Percentiles rank a stretch among this genome's conserved stretches.
These are phyloP conservation scores for Yamadazyma triangularis DNA, from an alignment of 1,139 yeast species.

Conservation along the genomic window DNA sequence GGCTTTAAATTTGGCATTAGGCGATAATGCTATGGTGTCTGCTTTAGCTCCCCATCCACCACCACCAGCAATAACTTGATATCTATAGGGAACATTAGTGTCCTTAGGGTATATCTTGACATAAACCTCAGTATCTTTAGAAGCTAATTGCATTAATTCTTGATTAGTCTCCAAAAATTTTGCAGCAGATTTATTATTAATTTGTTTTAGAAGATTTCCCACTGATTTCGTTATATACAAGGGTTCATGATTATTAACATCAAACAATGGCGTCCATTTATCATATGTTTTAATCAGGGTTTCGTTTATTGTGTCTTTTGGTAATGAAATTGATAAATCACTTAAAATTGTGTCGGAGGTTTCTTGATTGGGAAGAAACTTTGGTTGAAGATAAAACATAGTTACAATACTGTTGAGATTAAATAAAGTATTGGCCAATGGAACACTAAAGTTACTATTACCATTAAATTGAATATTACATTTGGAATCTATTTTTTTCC, in stretches of 20 bases:
- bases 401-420: constrained; percentile 34
- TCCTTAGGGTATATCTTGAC: constrained; percentile 26
- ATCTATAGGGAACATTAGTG: constrained; percentile 17
- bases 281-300: constrained; percentile 13
- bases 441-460: constrained; percentile 16
- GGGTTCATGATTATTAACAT: constrained; percentile 9
- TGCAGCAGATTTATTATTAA: constrained; percentile 49
- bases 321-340: constrained; percentile 23
- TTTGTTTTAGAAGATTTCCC: constrained; percentile 49
- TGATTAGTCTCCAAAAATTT: constrained; percentile 42
- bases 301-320: constrained; percentile 10
- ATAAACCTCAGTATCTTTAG: constrained; percentile 46
- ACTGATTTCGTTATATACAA: constrained; percentile 38
- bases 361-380: not conserved
- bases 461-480: constrained; percentile 18
- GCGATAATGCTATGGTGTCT: constrained; percentile 53
- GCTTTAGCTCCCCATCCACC: constrained; percentile 68
- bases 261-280: constrained; percentile 30
- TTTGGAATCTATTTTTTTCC: constrained; percentile 30
- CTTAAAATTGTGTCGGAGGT: constrained; percentile 18
- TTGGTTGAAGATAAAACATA: constrained; percentile 25
- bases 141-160: constrained; percentile 36
- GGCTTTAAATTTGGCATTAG: constrained; percentile 40
- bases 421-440: constrained; percentile 40
- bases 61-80: constrained; percentile 59